These are phyloP conservation scores for Capronia coronata DNA, from an alignment of 2,329 filamentous ascomycete species.

Conservation along the genomic window DNA sequence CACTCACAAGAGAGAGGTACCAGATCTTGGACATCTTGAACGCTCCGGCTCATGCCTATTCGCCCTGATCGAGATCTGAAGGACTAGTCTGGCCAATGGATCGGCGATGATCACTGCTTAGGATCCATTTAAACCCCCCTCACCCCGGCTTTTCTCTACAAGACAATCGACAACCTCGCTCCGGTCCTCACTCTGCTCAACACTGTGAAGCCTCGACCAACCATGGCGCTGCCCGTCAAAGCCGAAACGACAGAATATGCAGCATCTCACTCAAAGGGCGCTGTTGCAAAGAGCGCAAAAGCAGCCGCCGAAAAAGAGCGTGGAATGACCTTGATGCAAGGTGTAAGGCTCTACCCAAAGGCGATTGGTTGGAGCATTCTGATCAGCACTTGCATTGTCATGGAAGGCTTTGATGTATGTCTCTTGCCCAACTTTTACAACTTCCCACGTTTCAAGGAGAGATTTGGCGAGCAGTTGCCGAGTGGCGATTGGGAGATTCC, in stretches of 20 bases:
- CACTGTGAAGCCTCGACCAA: neutral
- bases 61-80: neutral
- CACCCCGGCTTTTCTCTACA: neutral
- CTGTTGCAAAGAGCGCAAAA: slow-evolving; percentile 36
- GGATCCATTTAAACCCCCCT: neutral
- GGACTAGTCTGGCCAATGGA: neutral
- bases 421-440: slow-evolving; percentile 74
- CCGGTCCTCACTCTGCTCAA: neutral
- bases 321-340: slow-evolving; percentile 48
- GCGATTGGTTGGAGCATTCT: slow-evolving; percentile 76
- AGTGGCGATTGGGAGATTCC: slow-evolving; percentile 43
- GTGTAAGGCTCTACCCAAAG: slow-evolving; percentile 76
- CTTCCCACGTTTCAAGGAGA: slow-evolving; percentile 38
- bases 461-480: slow-evolving; percentile 37
- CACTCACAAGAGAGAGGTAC: neutral
- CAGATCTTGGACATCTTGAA: too few relatives aligned
- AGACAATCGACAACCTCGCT: neutral
- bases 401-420: slow-evolving; percentile 84
- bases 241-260: neutral
- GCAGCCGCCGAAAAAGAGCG: slow-evolving; percentile 24
- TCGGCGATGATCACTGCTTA: neutral
- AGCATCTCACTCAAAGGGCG: slow-evolving; percentile 2
- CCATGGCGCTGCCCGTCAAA: neutral
- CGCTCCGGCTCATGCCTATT: neutral
- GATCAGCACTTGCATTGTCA: slow-evolving; percentile 80